Evolutionary conservation across 768 basidiomycete genomes (phyloP).

Genomic region (Tylopilus subfusipes): DNA sequence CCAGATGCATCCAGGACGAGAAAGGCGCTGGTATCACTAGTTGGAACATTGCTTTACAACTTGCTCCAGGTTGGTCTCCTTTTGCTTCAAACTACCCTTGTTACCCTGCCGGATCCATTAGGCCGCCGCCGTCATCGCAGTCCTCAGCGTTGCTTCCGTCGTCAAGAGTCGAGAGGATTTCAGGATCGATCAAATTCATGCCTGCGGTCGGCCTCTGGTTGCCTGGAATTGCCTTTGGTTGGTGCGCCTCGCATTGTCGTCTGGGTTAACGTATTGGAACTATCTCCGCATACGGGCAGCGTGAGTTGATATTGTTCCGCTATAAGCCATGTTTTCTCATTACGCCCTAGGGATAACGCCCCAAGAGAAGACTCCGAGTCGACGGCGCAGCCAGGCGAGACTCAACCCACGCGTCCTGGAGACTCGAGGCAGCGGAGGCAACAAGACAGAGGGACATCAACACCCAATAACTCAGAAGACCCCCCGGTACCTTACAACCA

Average conservation of each 20-base stretch:
- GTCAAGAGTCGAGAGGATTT: slow-evolving; percentile 43
- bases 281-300: slow-evolving; percentile 38
- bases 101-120: slow-evolving; percentile 25
- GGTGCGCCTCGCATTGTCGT: slow-evolving; percentile 47
- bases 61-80: slow-evolving; percentile 46
- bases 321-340: slow-evolving; percentile 9
- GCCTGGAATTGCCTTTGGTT: slow-evolving; percentile 68
- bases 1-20: slow-evolving; percentile 47
- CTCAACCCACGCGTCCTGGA: slow-evolving; percentile 6
- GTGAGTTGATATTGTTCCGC: slow-evolving; percentile 18
- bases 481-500: slow-evolving; percentile 24
- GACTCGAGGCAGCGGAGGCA: slow-evolving; percentile 18
- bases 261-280: slow-evolving; percentile 53
- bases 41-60: slow-evolving; percentile 50
- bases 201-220: slow-evolving; percentile 63
- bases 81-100: not conserved
- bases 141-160: slow-evolving; percentile 47
- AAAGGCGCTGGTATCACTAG: slow-evolving; percentile 50
- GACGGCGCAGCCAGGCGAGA: slow-evolving; percentile 23
- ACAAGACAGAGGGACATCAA: slow-evolving; percentile 19
- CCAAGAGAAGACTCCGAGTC: slow-evolving; percentile 31
- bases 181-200: slow-evolving; percentile 51
- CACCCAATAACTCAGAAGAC: slow-evolving; percentile 24
- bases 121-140: slow-evolving; percentile 48
- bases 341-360: slow-evolving; percentile 17